Evolutionary conservation across 169 alveolate genomes (phyloP).

Genomic region (Miamiensis avidus): DNA sequence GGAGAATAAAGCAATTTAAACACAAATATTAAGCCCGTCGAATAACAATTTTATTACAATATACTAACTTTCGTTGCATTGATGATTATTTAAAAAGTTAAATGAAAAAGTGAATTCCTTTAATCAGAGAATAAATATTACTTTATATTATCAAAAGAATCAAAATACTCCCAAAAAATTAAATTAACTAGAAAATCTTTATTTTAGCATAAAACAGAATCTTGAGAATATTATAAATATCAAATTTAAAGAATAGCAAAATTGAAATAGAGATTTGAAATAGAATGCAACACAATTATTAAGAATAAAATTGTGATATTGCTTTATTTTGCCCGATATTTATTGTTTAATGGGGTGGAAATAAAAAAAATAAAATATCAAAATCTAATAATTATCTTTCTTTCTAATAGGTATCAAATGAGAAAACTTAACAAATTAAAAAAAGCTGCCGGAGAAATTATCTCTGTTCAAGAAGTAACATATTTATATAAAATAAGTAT

Average conservation of each 20-base stretch:
- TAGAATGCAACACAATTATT: too few species aligned
- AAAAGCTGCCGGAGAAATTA: conserved; percentile 96
- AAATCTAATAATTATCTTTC: conserved; percentile 10
- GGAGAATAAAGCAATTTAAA: not conserved
- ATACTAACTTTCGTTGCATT: not conserved
- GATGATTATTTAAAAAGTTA: not conserved
- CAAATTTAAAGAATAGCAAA: too few species aligned
- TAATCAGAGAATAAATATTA: too few species aligned
- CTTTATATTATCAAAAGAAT: not conserved
- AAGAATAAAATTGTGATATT: too few species aligned
- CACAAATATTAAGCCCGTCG: not conserved
- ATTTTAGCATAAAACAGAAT: not conserved
- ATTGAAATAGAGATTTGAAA: too few species aligned
- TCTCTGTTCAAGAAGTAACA: conserved; percentile 92
- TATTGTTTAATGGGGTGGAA: too few species aligned
- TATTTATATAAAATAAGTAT: too few species aligned
- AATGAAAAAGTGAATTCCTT: too few species aligned
- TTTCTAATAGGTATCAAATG: conserved; percentile 70
- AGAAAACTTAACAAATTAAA: conserved; percentile 94
- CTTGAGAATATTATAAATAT: too few species aligned
- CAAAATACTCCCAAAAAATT: not conserved
- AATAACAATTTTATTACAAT: not conserved
- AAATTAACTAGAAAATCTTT: not conserved
- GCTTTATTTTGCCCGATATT: too few species aligned
- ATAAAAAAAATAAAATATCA: not conserved